A percentile compares a stretch with the other conserved stretches of the same genome.
Conservation (phyloP, 139 green algal genomes). For the Chlorella sp. region DNA sequence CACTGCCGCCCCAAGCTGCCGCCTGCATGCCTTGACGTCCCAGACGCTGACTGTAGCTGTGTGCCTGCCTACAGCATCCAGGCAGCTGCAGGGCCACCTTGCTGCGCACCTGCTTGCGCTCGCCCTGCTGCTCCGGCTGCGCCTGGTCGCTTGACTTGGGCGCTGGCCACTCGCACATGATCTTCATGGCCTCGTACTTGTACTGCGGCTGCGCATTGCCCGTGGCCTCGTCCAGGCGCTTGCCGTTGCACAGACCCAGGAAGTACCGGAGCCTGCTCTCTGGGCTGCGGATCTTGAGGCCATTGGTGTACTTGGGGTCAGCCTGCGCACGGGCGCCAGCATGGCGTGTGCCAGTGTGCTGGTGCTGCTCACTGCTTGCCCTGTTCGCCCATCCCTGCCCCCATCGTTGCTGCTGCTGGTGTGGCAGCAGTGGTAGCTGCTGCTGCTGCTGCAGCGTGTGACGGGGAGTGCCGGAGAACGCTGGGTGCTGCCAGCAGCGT, state of each 20-base stretch:
- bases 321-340: no score
- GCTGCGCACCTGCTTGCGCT: constrained; percentile 60
- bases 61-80: background rate
- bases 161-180: constrained; percentile 86
- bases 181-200: constrained; percentile 63
- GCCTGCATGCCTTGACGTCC: no score
- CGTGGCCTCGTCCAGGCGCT: constrained; percentile 45
- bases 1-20: no score
- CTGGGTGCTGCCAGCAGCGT: no score
- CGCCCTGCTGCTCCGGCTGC: constrained; percentile 39
- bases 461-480: no score
- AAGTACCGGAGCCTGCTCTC: constrained; percentile 67
- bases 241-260: constrained; percentile 45
- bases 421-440: no score
- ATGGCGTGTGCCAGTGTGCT: no score
- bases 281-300: constrained; percentile 56
- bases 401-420: no score
- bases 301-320: constrained; percentile 55
- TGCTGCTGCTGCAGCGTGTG: no score
- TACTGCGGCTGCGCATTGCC: constrained; percentile 84
- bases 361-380: no score
- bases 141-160: constrained; percentile 66
- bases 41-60: background rate
- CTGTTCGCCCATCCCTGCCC: no score
- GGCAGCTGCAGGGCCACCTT: no score